Evolutionary conservation across 768 basidiomycete genomes (phyloP), one percentile per base, ranked within the genome.

Genomic region (Pleurotus sapidus): DNA sequence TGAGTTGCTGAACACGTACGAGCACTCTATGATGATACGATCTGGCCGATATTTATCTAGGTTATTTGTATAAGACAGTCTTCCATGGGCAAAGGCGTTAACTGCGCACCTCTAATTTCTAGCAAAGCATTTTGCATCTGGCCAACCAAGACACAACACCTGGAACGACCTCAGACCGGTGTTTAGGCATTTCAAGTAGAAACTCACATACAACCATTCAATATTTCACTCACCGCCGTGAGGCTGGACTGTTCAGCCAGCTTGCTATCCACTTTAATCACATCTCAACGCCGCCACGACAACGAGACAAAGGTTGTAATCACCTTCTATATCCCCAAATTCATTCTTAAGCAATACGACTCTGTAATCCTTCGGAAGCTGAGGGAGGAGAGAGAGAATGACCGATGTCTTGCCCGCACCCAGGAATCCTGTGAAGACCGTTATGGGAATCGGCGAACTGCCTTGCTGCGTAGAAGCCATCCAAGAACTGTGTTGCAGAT

Each of bases 341-440:
- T 98, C 95, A 74, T 98, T 98, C 77, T 98, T 98, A 60, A 98
- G 79, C 39, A 98, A 74, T 5, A 95, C 93, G 30, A 91, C 89
- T 64, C 85, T 91, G 79, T 95, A 95, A 64, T 91, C 88, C 54
- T 84, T 82, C 2, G 93, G 91, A 5, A 98, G 77, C 62, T 86
- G 85, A 2, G 89, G 87, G 2, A 97, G 80, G 1, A 96, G 77
- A 1, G 90, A 88, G 15, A 96, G 82, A 60, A 97, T 95, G 24
- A 90, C 77, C 2, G 84, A 85, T 0, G 88, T 91, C 70, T 91
- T 91, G 43, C 89, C 90, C 15, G 88, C 88, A 2, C 89, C 91
- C 3, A 94, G 82, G 68, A 93, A 96, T 14, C 95, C 95, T n/a
- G 95, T 98, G 72, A 96, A 93, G 57, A 95, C 91, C 1, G 95